Evolutionary conservation across 495 filamentous ascomycete species (phyloP).

Genomic region (Bryoglossum gracile): DNA sequence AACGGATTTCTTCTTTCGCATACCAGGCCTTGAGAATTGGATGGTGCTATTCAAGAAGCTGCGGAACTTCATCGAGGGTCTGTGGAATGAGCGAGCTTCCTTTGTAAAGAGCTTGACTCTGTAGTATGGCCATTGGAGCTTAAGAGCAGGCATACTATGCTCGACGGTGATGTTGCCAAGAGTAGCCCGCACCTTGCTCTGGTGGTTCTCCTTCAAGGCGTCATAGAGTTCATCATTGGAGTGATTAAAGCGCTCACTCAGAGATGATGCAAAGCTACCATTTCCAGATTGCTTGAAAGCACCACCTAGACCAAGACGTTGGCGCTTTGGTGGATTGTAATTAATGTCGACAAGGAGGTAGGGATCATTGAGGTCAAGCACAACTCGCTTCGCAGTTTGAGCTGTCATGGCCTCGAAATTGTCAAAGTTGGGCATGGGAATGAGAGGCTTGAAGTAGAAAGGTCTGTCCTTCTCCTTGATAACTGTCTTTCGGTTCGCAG

Average conservation of each 20-base stretch:
- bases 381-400: conserved; percentile 63
- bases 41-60: conserved; percentile 44
- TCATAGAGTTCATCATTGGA: conserved; percentile 96
- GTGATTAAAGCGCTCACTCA: conserved; percentile 83
- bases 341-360: conserved; percentile 68
- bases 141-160: conserved; percentile 83
- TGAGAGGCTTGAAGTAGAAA: conserved; percentile 36
- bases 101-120: conserved; percentile 70
- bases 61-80: conserved; percentile 61
- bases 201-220: conserved; percentile 89
- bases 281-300: conserved; percentile 47
- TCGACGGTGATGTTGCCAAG: conserved; percentile 80
- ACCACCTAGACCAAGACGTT: conserved; percentile 27
- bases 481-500: conserved; percentile 32
- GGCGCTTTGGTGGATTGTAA: conserved; percentile 30
- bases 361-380: conserved; percentile 86
- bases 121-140: conserved; percentile 91
- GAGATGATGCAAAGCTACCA: conserved; percentile 46
- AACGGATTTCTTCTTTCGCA: conserved; percentile 71
- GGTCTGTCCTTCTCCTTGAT: conserved; percentile 26
- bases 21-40: conserved; percentile 50
- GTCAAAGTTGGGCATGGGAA: conserved; percentile 39
- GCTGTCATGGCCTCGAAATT: conserved; percentile 53
- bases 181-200: conserved; percentile 88
- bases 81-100: conserved; percentile 86